Evolutionary conservation across 805 yeast genomes (phyloP).

Genomic region (Pichia cephalocereana): DNA sequence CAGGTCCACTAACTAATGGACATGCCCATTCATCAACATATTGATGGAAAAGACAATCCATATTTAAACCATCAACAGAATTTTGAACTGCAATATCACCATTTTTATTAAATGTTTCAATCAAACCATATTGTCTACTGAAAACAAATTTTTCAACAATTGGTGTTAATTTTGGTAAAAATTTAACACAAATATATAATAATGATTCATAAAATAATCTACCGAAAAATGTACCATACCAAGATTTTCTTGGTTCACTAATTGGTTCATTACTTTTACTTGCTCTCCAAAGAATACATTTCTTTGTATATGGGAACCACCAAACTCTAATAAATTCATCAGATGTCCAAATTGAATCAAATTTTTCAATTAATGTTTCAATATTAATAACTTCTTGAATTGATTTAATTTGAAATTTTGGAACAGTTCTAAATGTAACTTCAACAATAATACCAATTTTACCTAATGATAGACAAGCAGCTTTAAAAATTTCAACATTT

Average conservation of each 20-base stretch:
- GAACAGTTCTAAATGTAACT: slow-evolving; percentile 78
- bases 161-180: slow-evolving; percentile 75
- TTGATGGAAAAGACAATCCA: slow-evolving; percentile 93
- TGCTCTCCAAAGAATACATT: slow-evolving; percentile 89
- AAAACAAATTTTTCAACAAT: slow-evolving; percentile 78
- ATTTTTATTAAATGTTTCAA: slow-evolving; percentile 47
- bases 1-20: slow-evolving; percentile 72
- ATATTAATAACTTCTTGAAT: slow-evolving; percentile 75
- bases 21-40: slow-evolving; percentile 97
- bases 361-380: slow-evolving; percentile 56
- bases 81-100: slow-evolving; percentile 61
- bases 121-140: slow-evolving; percentile 69
- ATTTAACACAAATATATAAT: slow-evolving; percentile 67
- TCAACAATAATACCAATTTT: slow-evolving; percentile 84
- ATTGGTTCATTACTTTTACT: slow-evolving; percentile 58
- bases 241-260: slow-evolving; percentile 58
- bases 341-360: slow-evolving; percentile 79
- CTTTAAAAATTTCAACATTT: slow-evolving; percentile 60
- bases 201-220: slow-evolving; percentile 71
- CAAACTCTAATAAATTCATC: slow-evolving; percentile 89
- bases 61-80: slow-evolving; percentile 80
- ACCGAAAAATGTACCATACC: slow-evolving; percentile 81
- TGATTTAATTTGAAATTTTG: slow-evolving; percentile 72
- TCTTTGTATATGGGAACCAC: slow-evolving; percentile 94
- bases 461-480: slow-evolving; percentile 80